These are phyloP conservation scores for Exophiala oligosperma DNA, from an alignment of 2,329 filamentous ascomycete genomes.

Conservation along the genomic window DNA sequence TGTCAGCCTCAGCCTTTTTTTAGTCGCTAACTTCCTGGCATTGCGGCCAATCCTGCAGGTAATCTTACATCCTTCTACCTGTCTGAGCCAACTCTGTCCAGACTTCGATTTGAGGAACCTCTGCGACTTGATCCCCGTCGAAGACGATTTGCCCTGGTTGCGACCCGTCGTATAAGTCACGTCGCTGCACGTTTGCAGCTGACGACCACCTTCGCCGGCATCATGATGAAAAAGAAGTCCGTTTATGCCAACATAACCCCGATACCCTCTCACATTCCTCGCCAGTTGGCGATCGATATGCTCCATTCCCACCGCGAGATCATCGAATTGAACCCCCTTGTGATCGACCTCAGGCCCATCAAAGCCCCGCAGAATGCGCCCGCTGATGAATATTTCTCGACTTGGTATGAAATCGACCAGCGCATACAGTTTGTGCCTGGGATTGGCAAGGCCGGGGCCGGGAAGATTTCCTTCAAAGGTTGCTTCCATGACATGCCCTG, in stretches of 20 bases:
- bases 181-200: no score
- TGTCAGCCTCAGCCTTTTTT: not conserved
- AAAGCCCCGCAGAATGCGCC: slow-evolving; percentile 65
- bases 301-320: slow-evolving; percentile 78
- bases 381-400: slow-evolving; percentile 68
- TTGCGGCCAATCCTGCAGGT: not conserved
- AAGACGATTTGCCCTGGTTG: not conserved
- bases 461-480: slow-evolving; percentile 74
- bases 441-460: slow-evolving; percentile 34
- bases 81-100: not conserved
- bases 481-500: slow-evolving; percentile 74
- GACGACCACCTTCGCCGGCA: not conserved
- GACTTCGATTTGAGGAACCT: not conserved
- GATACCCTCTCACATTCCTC: slow-evolving; percentile 66
- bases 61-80: not conserved
- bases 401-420: slow-evolving; percentile 80
- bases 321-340: slow-evolving; percentile 84
- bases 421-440: slow-evolving; percentile 74
- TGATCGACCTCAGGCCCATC: slow-evolving; percentile 69
- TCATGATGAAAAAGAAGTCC: slow-evolving; percentile 24
- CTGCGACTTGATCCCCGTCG: not conserved
- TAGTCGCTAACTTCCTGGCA: not conserved
- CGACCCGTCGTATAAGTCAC: not conserved
- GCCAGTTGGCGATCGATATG: slow-evolving; percentile 69
- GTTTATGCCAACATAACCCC: slow-evolving; percentile 61